Percentiles rank a stretch among this genome's conserved stretches.
Evolutionary conservation across 495 filamentous ascomycete species (phyloP).

Genomic region (Aspergillus ellipticus): DNA sequence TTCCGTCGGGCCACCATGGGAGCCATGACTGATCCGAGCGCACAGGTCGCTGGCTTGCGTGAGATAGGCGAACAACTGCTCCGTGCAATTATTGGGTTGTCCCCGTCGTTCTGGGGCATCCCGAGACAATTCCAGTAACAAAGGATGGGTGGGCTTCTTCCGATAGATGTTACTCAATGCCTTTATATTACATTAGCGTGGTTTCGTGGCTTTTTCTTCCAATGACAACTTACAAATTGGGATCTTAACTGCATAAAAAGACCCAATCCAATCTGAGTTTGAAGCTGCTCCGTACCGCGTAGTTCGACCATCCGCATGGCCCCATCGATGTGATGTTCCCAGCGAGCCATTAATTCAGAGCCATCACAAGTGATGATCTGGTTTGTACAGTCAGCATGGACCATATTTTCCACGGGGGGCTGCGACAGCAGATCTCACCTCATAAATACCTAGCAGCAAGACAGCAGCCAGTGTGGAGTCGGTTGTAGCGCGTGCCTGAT

Average conservation of each 20-base stretch:
- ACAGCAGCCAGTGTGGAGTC: conserved; percentile 21
- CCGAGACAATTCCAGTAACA: conserved; percentile 3
- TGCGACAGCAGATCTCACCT: conserved; percentile 8
- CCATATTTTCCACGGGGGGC: neutral
- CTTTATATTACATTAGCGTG: neutral
- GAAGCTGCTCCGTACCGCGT: conserved; percentile 11
- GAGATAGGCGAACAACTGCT: conserved; percentile 5
- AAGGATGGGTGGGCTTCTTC: conserved; percentile 9
- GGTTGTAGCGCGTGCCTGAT: conserved; percentile 9
- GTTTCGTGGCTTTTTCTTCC: neutral
- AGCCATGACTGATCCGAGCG: neutral
- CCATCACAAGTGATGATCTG: conserved; percentile 10
- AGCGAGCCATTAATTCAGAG: conserved; percentile 6
- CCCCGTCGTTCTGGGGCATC: neutral
- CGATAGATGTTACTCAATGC: conserved; percentile 10
- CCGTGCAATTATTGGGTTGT: neutral
- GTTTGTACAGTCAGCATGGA: neutral
- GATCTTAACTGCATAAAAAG: conserved; percentile 12
- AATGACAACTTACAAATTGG: conserved; percentile 3
- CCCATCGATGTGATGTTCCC: conserved; percentile 10
- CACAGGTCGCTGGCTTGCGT: conserved; percentile 8
- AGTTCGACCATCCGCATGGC: conserved; percentile 9
- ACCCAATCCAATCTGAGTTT: conserved; percentile 1
- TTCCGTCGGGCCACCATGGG: neutral
- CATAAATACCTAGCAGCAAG: conserved; percentile 20